Evolutionary conservation across 352 stramenopile species (phyloP), one percentile per base, ranked within the genome.

Genomic region (Hyaloperonospora brassicae): DNA sequence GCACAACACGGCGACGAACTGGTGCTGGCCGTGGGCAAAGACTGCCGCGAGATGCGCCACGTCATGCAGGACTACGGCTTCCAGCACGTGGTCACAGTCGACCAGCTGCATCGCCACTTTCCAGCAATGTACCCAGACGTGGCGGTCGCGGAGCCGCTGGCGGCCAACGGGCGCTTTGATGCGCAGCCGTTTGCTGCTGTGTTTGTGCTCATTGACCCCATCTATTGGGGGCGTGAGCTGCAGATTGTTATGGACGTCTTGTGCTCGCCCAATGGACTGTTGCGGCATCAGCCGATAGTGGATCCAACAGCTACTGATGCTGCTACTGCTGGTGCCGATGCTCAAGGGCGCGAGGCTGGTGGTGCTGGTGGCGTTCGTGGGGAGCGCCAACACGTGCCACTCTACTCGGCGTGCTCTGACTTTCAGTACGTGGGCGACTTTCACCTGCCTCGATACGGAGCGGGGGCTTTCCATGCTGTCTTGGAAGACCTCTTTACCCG

Each of bases 401-500:
- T 93, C 27, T 93, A 91, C 64, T 93, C 81, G 47, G 79, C 83
- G 50, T 93, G 83, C 72, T 89, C 79, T 4, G 83, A 93, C 45
- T 93, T 93, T 61, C 81, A 93, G 60, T 93, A 93, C 55, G 81
- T 93, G 11, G 80, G 83, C 11, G 83, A 90, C 47, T 89, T 89
- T 61, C 80, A 93, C 52, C 61, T 89, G 44, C 83, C 83, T 21
- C 78, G 83, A 17, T 93, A 86, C 57, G 83, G 83, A 14, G 83
- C 83, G 10, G 83, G 83, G 17, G 83, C 83, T 4, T 93, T 93
- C 64, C 79, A 84, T 13, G 78, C 83, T 0, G 70, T 90, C 11
- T 62, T 93, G 55, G 82, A 92, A 68, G 71, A 87, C 50, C 49
- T 93, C 23, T 93, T 89, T 56, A 78, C 73, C 22, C 83, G 80